These are phyloP conservation scores for Flueggea neowawraea DNA, from an alignment of 441 rosid genomes.

Conservation along the genomic window DNA sequence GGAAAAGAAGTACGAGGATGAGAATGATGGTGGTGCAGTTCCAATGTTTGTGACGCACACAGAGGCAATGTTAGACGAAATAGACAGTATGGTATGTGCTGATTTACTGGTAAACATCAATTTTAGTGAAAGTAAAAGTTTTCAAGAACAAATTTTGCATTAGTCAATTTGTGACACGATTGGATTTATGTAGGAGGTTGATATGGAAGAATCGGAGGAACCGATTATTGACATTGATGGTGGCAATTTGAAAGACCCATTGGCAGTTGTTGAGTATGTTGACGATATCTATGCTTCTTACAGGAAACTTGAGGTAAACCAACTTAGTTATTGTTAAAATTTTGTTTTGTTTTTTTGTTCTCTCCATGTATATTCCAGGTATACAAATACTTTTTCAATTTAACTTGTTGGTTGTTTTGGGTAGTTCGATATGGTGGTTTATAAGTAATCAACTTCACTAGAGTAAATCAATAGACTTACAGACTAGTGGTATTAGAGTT, in stretches of 20 bases:
- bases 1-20: conserved; percentile 1
- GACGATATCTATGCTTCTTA: conserved; percentile 66
- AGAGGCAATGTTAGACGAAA: conserved; percentile 86
- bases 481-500: no score
- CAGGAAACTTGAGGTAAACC: conserved; percentile 57
- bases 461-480: no score
- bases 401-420: no score
- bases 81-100: conserved; percentile 65
- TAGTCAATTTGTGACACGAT: background rate
- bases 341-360: no score
- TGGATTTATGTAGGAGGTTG: conserved; percentile 45
- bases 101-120: no score
- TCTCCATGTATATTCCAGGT: no score
- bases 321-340: no score
- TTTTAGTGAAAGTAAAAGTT: no score
- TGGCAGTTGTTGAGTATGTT: conserved; percentile 81
- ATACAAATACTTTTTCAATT: no score
- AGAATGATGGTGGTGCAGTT: background rate
- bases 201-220: conserved; percentile 69
- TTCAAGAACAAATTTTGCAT: background rate
- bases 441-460: no score
- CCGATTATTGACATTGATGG: conserved; percentile 63
- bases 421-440: no score
- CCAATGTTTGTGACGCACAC: conserved; percentile 85
- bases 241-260: conserved; percentile 54